Percentiles rank a stretch among this genome's conserved stretches.
phyloP scores from a whole-genome alignment of 2,329 filamentous ascomycete genomes.

The Drechslerella coelobrocha region DNA sequence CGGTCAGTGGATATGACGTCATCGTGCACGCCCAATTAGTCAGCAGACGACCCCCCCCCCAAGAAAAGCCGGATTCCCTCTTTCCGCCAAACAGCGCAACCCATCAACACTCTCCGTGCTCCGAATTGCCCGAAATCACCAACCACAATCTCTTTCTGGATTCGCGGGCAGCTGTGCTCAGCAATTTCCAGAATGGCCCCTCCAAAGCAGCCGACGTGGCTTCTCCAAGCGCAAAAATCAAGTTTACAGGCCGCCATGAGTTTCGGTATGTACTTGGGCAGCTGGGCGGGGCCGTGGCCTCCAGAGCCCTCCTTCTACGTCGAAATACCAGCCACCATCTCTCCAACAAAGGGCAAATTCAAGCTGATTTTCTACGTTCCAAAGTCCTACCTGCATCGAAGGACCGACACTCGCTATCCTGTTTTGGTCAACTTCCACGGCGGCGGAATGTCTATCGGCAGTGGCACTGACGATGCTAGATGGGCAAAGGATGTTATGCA shows the following conservation, averaged over 20 bases:
- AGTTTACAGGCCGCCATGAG: constrained; percentile 45
- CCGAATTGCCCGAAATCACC: too few relatives aligned
- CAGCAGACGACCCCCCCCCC: too few relatives aligned
- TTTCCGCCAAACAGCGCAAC: too few relatives aligned
- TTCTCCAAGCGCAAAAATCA: constrained; percentile 44
- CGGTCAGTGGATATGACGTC: too few relatives aligned
- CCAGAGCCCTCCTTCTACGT: constrained; percentile 47
- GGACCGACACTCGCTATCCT: constrained; percentile 57
- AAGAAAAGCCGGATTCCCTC: too few relatives aligned
- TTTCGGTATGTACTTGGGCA: constrained; percentile 48
- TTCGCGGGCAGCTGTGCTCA: too few relatives aligned
- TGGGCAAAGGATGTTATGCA: constrained; percentile 66
- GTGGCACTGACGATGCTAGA: constrained; percentile 69
- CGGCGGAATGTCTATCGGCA: constrained; percentile 71
- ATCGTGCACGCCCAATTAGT: too few relatives aligned
- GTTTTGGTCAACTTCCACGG: constrained; percentile 72
- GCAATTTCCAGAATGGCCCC: too few relatives aligned
- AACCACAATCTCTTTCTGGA: too few relatives aligned
- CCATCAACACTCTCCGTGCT: too few relatives aligned
- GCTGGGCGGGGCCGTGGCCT: constrained; percentile 48
- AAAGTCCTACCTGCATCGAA: constrained; percentile 36
- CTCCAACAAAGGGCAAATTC: constrained; percentile 40
- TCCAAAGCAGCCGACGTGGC: constrained; percentile 36
- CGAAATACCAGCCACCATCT: constrained; percentile 47
- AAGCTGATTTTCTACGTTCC: constrained; percentile 48